Evolutionary conservation across 257 asterid species (phyloP), one percentile per base, ranked within the genome.

Genomic region (Nicotiana noctiflora): DNA sequence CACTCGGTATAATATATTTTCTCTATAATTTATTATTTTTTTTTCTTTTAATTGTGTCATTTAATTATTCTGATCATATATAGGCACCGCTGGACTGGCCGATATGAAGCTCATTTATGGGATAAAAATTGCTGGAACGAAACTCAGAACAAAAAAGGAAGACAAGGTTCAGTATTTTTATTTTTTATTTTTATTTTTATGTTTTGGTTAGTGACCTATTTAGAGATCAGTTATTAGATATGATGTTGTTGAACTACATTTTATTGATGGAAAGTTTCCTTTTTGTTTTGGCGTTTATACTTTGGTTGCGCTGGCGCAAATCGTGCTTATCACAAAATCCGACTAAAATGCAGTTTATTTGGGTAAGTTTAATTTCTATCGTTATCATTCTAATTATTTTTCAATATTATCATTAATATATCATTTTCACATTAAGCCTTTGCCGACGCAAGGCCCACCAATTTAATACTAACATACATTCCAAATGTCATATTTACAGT

Each of bases 21-120:
- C 31, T 37, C 53, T n/a, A 13, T 13, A 13, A 25, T 25, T 25
- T 25, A 25, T 13, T 12, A 13, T 4, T 53, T 18, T 18, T 2
- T 59, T 8, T 18, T 0, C 17, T 68, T 67, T 4, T 61, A 9
- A 31, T 66, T 10, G 40, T 9, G 14, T 25, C 1, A 14, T 12
- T 29, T 17, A 8, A 8, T 25, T 62, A 1, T 52, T 27, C 27
- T 57, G 23, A 56, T 29, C 5, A 18, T 74, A 4, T 5, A 65
- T 86, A 95, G 99, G 86, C 99, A 95, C 87, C 85, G 99, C 66
- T 95, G 98, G 99, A 95, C 99, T 0, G 99, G 99, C 17, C 91
- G 99, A 1, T 95, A 87, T 37, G 99, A 95, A 88, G 99, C 99
- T 82, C 99, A 95, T 88, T 76, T 95, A 81, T 95, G 99, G 99